Evolutionary conservation across 2,329 filamentous ascomycete species (phyloP).

Genomic region (Plectosphaerella plurivora): DNA sequence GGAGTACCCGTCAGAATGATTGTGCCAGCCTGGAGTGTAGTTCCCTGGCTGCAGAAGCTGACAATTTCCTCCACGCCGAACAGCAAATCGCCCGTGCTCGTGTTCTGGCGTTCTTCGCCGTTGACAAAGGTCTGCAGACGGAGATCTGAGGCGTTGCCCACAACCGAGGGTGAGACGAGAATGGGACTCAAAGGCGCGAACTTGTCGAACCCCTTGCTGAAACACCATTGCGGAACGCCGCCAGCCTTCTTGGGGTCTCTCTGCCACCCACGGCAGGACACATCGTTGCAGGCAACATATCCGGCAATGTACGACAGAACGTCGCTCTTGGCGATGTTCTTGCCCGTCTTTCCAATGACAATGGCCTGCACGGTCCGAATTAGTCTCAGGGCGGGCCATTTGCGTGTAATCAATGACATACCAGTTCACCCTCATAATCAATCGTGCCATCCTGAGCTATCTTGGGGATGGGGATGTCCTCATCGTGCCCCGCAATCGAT

Average conservation of each 20-base stretch:
- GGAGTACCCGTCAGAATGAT: constrained; percentile 45
- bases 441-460: constrained; percentile 38
- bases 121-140: constrained; percentile 39
- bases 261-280: constrained; percentile 50
- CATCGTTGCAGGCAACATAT: constrained; percentile 41
- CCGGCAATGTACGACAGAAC: constrained; percentile 45
- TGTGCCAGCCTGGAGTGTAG: constrained; percentile 46
- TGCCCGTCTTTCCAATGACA: constrained; percentile 49
- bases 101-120: constrained; percentile 43
- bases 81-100: constrained; percentile 42
- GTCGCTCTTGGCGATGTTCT: constrained; percentile 39
- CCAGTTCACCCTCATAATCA: constrained; percentile 48
- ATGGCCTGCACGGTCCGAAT: constrained; percentile 24
- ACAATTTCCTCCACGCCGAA: constrained; percentile 43
- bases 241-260: constrained; percentile 40
- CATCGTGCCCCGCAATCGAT: constrained; percentile 28
- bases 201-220: constrained; percentile 51
- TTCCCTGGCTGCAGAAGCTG: constrained; percentile 39
- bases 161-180: constrained; percentile 23
- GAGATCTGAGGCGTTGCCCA: constrained; percentile 22
- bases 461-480: constrained; percentile 38
- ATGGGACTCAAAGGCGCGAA: constrained; percentile 51
- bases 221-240: constrained; percentile 44
- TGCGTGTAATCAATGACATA: constrained; percentile 6
- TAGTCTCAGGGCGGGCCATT: not conserved